Base-by-base conservation (phyloP, 2,329 filamentous ascomycete genomes). In the Thermoascus crustaceus region DNA sequence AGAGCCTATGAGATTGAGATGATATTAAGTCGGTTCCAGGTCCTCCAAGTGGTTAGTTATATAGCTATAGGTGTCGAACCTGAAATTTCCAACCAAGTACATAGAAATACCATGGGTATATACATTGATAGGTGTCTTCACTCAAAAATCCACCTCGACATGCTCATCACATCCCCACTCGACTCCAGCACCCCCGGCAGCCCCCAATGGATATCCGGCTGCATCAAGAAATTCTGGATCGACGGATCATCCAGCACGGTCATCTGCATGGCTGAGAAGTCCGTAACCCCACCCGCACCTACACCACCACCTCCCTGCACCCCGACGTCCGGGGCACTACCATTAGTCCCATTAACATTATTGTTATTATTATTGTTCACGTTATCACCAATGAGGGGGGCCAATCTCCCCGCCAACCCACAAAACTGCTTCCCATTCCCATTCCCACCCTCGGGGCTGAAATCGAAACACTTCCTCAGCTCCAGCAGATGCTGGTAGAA, bases 401-500 rank as follows among this genome's bases (percentile, higher is more conserved):
- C 20, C 19, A 17, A 20, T 29, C 24, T 10, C 8, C n/a, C 21
- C 14, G 16, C 16, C n/a, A 18, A 30, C 11, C 7, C 10, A 11
- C 25, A 29, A 16, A 23, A 32, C 11, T 24, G 36, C 30, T 35
- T 37, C 6, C 30, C 31, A 11, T 27, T 13, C 21, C 5, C 20
- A 13, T 6, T 35, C 18, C 11, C 34, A 21, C 9, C 27, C 35
- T 17, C 26, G n/a, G 36, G 35, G n/a, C 24, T 36, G 11, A 40
- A 42, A 19, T 42, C 40, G 11, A 32, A 18, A 11, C 22, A 25
- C 29, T 37, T 42, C 16, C 40, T 37, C 8, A 42, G 40, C 9
- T 42, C 40, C 17, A 40, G 18, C 10, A 40, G 36, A 26, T 42
- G 40, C 21, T 39, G 34, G 20, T 42, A 35, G 22, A 42, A 42